Evolutionary conservation across 306 rosid genomes (phyloP), one percentile per base, ranked within the genome.

Genomic region (Vigna reflexopilosa): DNA sequence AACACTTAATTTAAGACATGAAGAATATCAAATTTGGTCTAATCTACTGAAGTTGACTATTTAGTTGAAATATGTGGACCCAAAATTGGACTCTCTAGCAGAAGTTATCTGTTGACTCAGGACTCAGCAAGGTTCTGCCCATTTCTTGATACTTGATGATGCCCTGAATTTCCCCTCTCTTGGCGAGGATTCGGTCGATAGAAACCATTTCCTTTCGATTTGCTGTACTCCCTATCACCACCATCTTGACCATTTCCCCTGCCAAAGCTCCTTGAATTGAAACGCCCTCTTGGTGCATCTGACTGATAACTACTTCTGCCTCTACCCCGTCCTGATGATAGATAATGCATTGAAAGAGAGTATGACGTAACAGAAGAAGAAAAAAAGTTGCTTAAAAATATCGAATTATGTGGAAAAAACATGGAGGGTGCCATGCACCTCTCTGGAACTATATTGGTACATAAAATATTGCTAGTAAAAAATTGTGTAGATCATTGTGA

Each of bases 311-410:
- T 66, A 16, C 91, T 88, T 80, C 97, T 88, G 83, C 97, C 97
- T 87, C 97, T 92, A 73, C 98, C 98, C 86, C 97, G 90, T 83
- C 96, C 98, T 94, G 85, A 56, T 56, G 83, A 83, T 54, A 81
- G 83, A 83, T 54, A 81, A 83, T 56, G 47, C 67, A 65, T 44
- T 7, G n/a, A 52, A 75, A 78, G 40, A 17, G 49, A 81, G 24
- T 30, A 47, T 12, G 22, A 40, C 30, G 30, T 40, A 69, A 67
- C 14, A 61, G 24, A 5, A 11, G 38, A 7, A n/a, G 28, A 44
- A 26, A 69, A 76, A 8, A 64, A 0, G 19, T 22, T 19, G 51
- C 55, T 55, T 65, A 4, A 49, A 65, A 32, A 24, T 28, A 5
- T 28, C 50, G 10, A 51, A 70, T 22, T 69, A 45, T 62, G 49